phyloP scores from a whole-genome alignment of 495 filamentous ascomycete species.

The Xylaria flabelliformis region DNA sequence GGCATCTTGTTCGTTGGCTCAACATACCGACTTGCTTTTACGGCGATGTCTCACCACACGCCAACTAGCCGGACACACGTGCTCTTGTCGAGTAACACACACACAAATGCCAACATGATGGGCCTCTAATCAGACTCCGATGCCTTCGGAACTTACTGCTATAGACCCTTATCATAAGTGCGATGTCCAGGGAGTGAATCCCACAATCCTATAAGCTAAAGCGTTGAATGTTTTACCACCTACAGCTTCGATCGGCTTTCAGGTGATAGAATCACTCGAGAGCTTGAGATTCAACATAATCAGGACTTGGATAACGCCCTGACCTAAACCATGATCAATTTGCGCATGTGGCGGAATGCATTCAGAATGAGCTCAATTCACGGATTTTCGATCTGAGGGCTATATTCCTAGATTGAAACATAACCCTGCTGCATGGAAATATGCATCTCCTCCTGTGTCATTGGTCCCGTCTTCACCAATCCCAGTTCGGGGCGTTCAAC shows the following conservation, averaged over 20 bases:
- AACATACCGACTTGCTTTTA: not conserved
- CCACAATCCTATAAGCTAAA: constrained; percentile 5
- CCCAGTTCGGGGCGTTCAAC: not conserved
- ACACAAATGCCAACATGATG: not conserved
- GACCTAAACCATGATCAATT: not conserved
- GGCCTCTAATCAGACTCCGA: not conserved
- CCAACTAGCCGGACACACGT: not conserved
- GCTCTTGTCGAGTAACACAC: not conserved
- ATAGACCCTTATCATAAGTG: constrained; percentile 7
- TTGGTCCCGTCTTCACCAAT: not conserved
- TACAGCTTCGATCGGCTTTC: not conserved
- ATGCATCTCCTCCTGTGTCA: not conserved
- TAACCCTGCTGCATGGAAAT: constrained; percentile 1
- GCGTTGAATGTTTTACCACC: not conserved
- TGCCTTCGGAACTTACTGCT: not conserved
- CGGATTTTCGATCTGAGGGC: not conserved
- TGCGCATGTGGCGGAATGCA: constrained; percentile 11
- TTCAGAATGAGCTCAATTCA: not conserved
- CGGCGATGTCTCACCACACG: not conserved
- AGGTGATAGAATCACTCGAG: not conserved
- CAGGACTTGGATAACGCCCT: constrained; percentile 8
- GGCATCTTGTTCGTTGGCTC: not conserved
- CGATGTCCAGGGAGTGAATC: not conserved
- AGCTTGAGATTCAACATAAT: not conserved
- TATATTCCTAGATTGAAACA: not conserved